phyloP scores from a whole-genome alignment of 352 stramenopile species.

The Phytophthora tentaculata region DNA sequence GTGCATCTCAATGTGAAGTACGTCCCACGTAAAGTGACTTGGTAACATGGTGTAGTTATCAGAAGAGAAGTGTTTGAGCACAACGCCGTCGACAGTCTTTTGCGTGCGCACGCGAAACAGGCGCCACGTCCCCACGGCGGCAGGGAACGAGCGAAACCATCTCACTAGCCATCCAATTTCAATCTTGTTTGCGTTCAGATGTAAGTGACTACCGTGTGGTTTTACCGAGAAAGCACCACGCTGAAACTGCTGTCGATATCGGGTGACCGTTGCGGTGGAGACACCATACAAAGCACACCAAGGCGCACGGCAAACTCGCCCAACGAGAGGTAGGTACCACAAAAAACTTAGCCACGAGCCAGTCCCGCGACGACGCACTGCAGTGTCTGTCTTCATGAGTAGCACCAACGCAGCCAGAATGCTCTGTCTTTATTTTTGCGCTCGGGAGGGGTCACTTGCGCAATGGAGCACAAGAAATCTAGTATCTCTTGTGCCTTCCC shows the following conservation, averaged over 20 bases:
- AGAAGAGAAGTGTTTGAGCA: neutral
- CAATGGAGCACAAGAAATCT: too few species aligned
- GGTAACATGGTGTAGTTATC: neutral
- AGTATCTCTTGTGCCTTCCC: too few species aligned
- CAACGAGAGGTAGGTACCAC: slow-evolving; percentile 3
- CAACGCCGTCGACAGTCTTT: neutral
- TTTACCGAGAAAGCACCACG: neutral
- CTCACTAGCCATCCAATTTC: neutral
- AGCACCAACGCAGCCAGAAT: slow-evolving; percentile 1
- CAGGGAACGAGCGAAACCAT: neutral
- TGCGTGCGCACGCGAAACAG: neutral
- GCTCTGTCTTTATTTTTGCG: too few species aligned
- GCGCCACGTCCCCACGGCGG: neutral
- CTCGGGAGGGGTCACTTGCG: too few species aligned
- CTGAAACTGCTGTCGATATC: slow-evolving; percentile 9
- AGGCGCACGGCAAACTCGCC: slow-evolving; percentile 3
- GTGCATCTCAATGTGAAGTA: neutral
- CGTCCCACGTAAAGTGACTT: neutral
- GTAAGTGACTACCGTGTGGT: neutral
- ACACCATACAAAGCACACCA: slow-evolving; percentile 1
- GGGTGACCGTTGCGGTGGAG: slow-evolving; percentile 9
- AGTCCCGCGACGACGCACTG: slow-evolving; percentile 1
- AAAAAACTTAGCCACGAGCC: neutral
- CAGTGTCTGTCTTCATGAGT: slow-evolving; percentile 1
- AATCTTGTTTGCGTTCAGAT: neutral